Evolutionary conservation across 2,329 filamentous ascomycete species (phyloP), one percentile per base, ranked within the genome.

Genomic region (Zymoseptoria tritici): DNA sequence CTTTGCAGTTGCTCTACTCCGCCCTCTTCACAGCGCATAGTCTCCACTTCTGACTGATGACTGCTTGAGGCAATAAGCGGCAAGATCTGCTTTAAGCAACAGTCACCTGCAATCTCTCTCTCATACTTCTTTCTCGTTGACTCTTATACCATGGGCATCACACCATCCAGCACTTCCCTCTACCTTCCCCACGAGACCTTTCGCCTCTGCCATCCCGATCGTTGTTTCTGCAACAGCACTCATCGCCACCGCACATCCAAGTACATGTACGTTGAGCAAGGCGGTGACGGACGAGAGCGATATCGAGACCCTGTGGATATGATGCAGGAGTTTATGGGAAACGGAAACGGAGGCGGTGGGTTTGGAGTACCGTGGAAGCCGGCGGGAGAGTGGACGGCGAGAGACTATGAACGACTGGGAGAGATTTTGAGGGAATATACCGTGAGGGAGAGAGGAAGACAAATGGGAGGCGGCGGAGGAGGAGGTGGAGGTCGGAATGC

Each of bases 251-350:
- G 62, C 11, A 62, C 57, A 26, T 59, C 58, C 52, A 59, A 63
- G 19, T 70, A 66, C 57, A 61, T 68, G 9, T 68, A 69, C 60
- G 61, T 68, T 9, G 68, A 71, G 52, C 59, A 63, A 24, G 64
- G 65, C 59, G 60, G 61, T 52, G 63, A 64, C 55, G 66, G 66
- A 2, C 57, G 65, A 9, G 68, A 70, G 56, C 56, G 59, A 9
- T 68, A 65, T 49, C 60, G 65, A 51, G 66, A 69, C 49, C 64
- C 65, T 2, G 58, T 65, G 19, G 67, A 69, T 22, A 62, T 66
- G 58, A 62, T 69, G 54, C 56, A 60, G 13, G 54, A 57, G 2
- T 58, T 66, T 13, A 55, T 68, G 53, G 42, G 55, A 49, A 62
- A 59, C 24, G 59, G 57, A 31, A 56, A 60, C 9, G 52, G 57